Percentiles rank a stretch among this genome's conserved stretches.
Conservation (phyloP, 1,139 yeast species). For the Debaryomyces singareniensis region DNA sequence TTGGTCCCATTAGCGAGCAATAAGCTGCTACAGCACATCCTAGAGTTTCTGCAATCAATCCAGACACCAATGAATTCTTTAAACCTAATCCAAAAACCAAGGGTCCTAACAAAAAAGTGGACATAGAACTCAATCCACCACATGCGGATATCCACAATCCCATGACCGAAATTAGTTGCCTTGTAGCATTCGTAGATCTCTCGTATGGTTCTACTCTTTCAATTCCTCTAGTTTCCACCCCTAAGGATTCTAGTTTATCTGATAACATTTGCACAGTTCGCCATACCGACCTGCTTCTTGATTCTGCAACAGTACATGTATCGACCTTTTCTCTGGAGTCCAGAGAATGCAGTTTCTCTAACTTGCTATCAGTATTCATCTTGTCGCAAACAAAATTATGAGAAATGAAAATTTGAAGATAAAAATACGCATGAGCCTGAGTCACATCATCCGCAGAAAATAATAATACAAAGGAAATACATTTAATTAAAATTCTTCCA, state of each 20-base stretch:
- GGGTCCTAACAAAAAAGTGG: constrained; percentile 73
- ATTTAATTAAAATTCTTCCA: no score
- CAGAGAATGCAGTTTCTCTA: no score
- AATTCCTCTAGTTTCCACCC: constrained; percentile 79
- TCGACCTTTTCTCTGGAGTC: no score
- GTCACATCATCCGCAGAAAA: no score
- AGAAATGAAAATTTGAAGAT: no score
- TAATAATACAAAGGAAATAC: no score
- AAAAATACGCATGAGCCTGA: no score
- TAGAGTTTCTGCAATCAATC: constrained; percentile 53
- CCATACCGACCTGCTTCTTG: no score
- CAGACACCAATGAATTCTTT: constrained; percentile 53
- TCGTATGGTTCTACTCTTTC: constrained; percentile 70
- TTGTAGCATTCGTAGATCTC: constrained; percentile 40
- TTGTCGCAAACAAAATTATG: no score
- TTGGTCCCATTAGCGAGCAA: constrained; percentile 80
- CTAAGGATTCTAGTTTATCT: constrained; percentile 29
- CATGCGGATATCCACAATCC: constrained; percentile 83
- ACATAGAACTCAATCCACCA: constrained; percentile 82
- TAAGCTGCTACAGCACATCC: constrained; percentile 78
- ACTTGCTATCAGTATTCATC: no score
- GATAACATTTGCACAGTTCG: constrained; percentile 10
- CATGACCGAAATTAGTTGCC: constrained; percentile 52
- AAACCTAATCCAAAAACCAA: constrained; percentile 62
- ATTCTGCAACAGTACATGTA: no score